These are phyloP conservation scores for Collybia mongolica DNA, from an alignment of 768 basidiomycete species.

Conservation along the genomic window DNA sequence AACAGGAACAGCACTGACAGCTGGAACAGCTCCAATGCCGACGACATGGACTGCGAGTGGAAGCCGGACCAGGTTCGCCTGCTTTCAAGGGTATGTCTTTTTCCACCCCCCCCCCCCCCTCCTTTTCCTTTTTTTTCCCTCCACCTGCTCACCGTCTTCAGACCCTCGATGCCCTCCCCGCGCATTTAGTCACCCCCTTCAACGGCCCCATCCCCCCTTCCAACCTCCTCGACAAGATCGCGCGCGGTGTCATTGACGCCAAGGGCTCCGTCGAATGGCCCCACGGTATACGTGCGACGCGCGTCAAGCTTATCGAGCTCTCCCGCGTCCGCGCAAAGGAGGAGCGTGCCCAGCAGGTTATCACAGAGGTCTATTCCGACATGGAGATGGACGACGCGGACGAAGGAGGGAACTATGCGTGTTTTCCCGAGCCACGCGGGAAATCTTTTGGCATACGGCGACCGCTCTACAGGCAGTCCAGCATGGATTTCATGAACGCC, in stretches of 20 bases:
- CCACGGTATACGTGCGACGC: slow-evolving; percentile 78
- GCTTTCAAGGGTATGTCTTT: slow-evolving; percentile 57
- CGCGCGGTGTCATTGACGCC: slow-evolving; percentile 70
- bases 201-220: slow-evolving; percentile 81
- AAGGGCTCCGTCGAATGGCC: slow-evolving; percentile 82
- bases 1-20: slow-evolving; percentile 79
- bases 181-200: slow-evolving; percentile 86
- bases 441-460: slow-evolving; percentile 35
- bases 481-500: slow-evolving; percentile 81
- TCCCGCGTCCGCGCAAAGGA: slow-evolving; percentile 67
- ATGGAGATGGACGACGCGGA: slow-evolving; percentile 38
- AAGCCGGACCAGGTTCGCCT: slow-evolving; percentile 69
- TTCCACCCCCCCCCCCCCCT: neutral
- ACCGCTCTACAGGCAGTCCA: slow-evolving; percentile 76
- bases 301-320: slow-evolving; percentile 78
- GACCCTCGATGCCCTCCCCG: slow-evolving; percentile 83
- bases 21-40: slow-evolving; percentile 79
- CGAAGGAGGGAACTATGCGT: slow-evolving; percentile 23
- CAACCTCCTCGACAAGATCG: slow-evolving; percentile 85
- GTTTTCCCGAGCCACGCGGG: slow-evolving; percentile 24
- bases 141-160: slow-evolving; percentile 21
- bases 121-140: slow-evolving; percentile 11
- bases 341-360: slow-evolving; percentile 30
- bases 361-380: slow-evolving; percentile 46
- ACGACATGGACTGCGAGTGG: slow-evolving; percentile 72